phyloP scores from a whole-genome alignment of 352 stramenopile genomes.

The Globisporangium emineosum region DNA sequence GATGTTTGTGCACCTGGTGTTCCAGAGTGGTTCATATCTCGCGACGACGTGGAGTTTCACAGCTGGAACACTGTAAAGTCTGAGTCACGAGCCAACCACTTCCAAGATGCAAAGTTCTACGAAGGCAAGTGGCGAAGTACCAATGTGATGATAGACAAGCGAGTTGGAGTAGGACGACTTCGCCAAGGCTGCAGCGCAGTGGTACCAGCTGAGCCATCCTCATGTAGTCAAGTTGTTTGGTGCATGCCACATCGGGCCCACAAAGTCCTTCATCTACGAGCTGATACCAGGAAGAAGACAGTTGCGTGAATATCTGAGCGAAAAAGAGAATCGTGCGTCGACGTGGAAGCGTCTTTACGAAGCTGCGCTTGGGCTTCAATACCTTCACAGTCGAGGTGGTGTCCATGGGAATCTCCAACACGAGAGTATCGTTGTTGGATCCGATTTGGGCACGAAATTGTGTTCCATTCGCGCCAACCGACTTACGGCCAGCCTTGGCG shows the following conservation, averaged over 20 bases:
- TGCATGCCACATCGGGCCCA: background rate
- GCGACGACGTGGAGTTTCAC: conserved; percentile 9
- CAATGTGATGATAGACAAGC: background rate
- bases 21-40: conserved; percentile 9
- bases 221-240: conserved; percentile 10
- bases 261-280: conserved; percentile 2
- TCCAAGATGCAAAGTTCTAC: background rate
- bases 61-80: conserved; percentile 1
- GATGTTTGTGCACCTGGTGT: too few species aligned
- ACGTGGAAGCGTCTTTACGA: conserved; percentile 23
- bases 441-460: background rate
- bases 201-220: conserved; percentile 11
- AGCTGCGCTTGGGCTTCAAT: conserved; percentile 11
- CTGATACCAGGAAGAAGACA: background rate
- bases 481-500: too few species aligned
- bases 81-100: too few species aligned
- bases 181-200: background rate
- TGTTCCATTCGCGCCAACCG: too few species aligned
- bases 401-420: background rate
- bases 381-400: too few species aligned
- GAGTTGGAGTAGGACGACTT: background rate
- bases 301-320: background rate
- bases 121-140: conserved; percentile 3
- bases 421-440: conserved; percentile 13
- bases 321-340: background rate